Base-by-base conservation (phyloP, 139 green algal genomes). In the Coccomyxa sp. region DNA sequence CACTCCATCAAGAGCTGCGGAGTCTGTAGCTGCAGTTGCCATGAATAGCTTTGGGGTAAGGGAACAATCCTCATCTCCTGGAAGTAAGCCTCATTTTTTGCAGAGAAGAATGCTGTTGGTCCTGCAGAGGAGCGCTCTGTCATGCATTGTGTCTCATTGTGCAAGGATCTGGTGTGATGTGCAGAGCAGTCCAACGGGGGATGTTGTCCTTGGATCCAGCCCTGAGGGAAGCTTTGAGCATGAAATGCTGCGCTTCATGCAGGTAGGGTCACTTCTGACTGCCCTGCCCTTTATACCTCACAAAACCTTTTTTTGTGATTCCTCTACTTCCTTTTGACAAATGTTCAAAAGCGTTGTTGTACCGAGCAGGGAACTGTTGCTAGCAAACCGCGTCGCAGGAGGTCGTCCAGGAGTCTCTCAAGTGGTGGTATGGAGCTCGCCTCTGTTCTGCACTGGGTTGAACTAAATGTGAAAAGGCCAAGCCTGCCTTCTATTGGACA, bases 181-280 rank as follows among this genome's bases (percentile, higher is more conserved):
- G 66, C 66, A 74, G 66, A 27, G 66, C 66, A 74, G 66, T 27
- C 66, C 66, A 23, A 74, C 66, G 9, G 23, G 66, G 30, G 58
- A 51, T 51, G 38, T 51, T 51, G 38, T 51, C 38, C 38, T 88
- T 32, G 88, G 89, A 17, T 84, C 57, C 78, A 91, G 87, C 30
- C 89, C 89, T 23, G 28, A 85, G 45, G 87, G 88, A 32, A 88
- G 77, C 80, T 92, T 92, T 82, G 83, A 90, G 74, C 67, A 81
- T 58, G 89, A 90, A 82, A 90, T 87, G 88, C 77, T 84, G 60
- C 27, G 76, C 21, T 92, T 91, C 66, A 92, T 92, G 88, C 79
- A 87, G 84, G 84, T 82, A 66, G 38, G 3, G 3, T 51, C 38
- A 51, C 30, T 18, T 58, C 57, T 32, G 60, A 16, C 23, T 74